Evolutionary conservation across 139 green algal genomes (phyloP).

Genomic region (Eudorina sp.): DNA sequence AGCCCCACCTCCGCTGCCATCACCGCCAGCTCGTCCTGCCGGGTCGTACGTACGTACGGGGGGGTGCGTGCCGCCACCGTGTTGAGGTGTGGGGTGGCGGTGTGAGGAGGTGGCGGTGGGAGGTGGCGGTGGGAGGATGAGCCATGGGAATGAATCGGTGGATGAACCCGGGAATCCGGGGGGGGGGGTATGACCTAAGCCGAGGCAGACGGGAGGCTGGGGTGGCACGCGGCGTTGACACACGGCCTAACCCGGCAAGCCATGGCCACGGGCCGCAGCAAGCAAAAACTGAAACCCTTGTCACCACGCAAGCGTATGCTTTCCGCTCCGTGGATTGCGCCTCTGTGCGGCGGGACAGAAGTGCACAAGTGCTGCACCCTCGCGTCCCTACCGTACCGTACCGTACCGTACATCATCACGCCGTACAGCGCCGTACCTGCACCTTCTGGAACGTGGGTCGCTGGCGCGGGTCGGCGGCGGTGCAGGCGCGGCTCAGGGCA

Average conservation of each 20-base stretch:
- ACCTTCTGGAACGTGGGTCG: neutral
- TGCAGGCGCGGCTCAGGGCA: slow-evolving; percentile 13
- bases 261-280: too few species aligned
- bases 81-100: neutral
- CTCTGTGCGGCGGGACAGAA: too few species aligned
- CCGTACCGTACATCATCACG: neutral
- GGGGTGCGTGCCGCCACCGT: too few species aligned
- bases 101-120: neutral
- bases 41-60: too few species aligned
- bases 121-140: neutral
- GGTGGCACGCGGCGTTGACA: too few species aligned
- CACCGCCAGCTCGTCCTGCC: neutral
- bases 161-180: neutral
- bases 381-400: neutral
- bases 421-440: neutral
- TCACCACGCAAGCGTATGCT: too few species aligned
- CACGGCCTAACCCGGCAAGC: too few species aligned
- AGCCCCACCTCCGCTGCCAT: neutral
- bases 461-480: neutral
- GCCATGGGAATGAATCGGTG: too few species aligned
- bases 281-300: neutral
- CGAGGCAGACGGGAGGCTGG: too few species aligned
- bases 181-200: neutral
- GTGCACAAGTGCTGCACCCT: too few species aligned
- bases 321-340: too few species aligned